Evolutionary conservation across 1,284 basidiomycete genomes (phyloP), one percentile per base, ranked within the genome.

Genomic region (Caloboletus inedulis): DNA sequence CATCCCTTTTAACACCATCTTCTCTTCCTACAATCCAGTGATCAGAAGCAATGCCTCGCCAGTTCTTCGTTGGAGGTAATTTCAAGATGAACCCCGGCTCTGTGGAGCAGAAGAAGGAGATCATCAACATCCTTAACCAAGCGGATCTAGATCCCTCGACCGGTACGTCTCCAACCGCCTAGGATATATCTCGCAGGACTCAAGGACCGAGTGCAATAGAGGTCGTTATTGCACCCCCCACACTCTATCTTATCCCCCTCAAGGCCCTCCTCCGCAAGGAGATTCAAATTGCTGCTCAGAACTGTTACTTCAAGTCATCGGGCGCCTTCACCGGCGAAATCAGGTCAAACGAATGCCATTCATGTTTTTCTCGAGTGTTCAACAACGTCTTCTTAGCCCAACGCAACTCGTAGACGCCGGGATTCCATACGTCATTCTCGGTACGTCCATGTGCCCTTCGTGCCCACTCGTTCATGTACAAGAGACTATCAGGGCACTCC

Each of bases 291-390:
- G 74, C 92, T 13, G 96, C 95, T 21, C 97, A 99, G 74, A 98
- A 98, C 77, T 85, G 84, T 62, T 94, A 95, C 79, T 78, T 80
- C 71, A 89, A 94, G 73, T 67, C 81, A 13, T 85, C 84, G 21
- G 96, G 96, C 48, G 96, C 96, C 19, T 99, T 89, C 78, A 99
- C 97, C 10, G 96, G 94, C 53, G 94, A 97, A 74, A 91, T 91
- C 74, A 94, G 89, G 89, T 85, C 52, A 41, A 74, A 68, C 29
- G 8, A 4, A 40, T 19, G 7, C 44, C 27, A 19, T 53, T 8
- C 33, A 10, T 19, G 23, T 33, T 29, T 27, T 14, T 40, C 31
- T 31, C 9, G 14, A 21, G 18, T 21, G 4, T 50, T 53, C 14
- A 51, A 33, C 10, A 18, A 49, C 33, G 27, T 36, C 47, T 43